Evolutionary conservation across 495 filamentous ascomycete genomes (phyloP).

Genomic region (Saxophila tyrrhenica): DNA sequence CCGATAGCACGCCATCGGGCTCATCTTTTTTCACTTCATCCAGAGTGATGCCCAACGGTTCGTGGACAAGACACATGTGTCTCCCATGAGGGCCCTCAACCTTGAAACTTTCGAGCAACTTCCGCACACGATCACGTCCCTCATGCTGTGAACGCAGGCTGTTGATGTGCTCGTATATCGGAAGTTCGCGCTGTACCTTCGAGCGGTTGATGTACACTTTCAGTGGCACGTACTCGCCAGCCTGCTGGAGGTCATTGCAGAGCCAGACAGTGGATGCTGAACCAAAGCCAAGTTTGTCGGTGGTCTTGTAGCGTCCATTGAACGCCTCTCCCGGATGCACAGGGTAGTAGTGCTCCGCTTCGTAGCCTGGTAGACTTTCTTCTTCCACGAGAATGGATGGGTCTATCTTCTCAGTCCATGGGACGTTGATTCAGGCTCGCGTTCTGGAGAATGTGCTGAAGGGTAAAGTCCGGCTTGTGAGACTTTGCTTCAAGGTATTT

Average conservation of each 20-base stretch:
- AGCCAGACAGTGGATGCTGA: conserved; percentile 40
- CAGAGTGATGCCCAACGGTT: conserved; percentile 33
- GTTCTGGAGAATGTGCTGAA: no score
- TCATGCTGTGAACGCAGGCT: conserved; percentile 26
- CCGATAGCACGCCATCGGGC: background rate
- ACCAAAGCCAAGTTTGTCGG: conserved; percentile 39
- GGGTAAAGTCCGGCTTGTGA: no score
- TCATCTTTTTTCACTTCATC: conserved; percentile 1
- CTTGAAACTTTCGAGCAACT: conserved; percentile 34
- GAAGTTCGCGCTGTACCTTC: conserved; percentile 27
- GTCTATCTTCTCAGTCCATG: background rate
- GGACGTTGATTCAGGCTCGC: no score
- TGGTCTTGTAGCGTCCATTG: conserved; percentile 30
- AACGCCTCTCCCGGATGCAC: conserved; percentile 34
- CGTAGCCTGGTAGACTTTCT: conserved; percentile 29
- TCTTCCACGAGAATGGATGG: conserved; percentile 27
- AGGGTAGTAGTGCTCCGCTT: conserved; percentile 33
- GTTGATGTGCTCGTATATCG: conserved; percentile 31
- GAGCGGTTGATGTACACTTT: conserved; percentile 1
- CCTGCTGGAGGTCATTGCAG: conserved; percentile 39
- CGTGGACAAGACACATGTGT: conserved; percentile 36
- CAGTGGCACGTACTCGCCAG: background rate
- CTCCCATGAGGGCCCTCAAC: conserved; percentile 29
- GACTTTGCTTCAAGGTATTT: no score
- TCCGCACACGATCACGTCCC: conserved; percentile 30